These are phyloP conservation scores for Trichoderma hamatum DNA, from an alignment of 2,329 filamentous ascomycete species.

Conservation along the genomic window DNA sequence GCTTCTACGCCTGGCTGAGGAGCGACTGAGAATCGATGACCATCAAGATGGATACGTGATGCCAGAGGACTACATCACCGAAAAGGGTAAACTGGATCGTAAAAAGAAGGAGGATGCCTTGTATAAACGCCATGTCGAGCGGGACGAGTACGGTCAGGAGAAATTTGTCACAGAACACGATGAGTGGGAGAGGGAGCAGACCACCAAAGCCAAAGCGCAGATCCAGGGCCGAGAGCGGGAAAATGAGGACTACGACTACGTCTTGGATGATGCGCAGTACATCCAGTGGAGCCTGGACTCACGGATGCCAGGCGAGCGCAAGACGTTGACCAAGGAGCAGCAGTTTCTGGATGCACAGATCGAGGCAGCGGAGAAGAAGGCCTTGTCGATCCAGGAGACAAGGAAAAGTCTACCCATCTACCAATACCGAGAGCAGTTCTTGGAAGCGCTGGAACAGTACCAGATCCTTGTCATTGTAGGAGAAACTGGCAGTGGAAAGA, in stretches of 20 bases:
- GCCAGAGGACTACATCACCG: conserved; percentile 93
- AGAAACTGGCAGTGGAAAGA: conserved; percentile 94
- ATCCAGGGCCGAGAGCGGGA: conserved; percentile 74
- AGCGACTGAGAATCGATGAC: conserved; percentile 85
- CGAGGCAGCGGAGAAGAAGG: conserved; percentile 85
- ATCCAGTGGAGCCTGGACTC: conserved; percentile 83
- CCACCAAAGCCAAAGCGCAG: conserved; percentile 83
- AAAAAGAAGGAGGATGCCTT: conserved; percentile 88
- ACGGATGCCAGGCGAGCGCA: conserved; percentile 70
- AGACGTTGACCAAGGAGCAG: conserved; percentile 76
- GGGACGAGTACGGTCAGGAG: conserved; percentile 84
- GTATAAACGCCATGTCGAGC: conserved; percentile 87
- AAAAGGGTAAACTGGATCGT: conserved; percentile 84
- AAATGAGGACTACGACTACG: conserved; percentile 86
- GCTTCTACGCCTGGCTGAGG: conserved; percentile 78
- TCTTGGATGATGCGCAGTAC: conserved; percentile 86
- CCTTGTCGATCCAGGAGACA: conserved; percentile 86
- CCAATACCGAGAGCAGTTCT: conserved; percentile 79
- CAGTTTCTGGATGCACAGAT: conserved; percentile 77
- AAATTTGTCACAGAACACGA: conserved; percentile 92
- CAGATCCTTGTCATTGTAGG: conserved; percentile 91
- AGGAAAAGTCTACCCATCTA: conserved; percentile 90
- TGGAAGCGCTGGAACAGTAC: conserved; percentile 82
- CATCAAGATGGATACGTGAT: conserved; percentile 89
- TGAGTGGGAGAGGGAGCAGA: conserved; percentile 92